Conservation (phyloP, 2,329 filamentous ascomycete genomes). For the Exophiala sideris region DNA sequence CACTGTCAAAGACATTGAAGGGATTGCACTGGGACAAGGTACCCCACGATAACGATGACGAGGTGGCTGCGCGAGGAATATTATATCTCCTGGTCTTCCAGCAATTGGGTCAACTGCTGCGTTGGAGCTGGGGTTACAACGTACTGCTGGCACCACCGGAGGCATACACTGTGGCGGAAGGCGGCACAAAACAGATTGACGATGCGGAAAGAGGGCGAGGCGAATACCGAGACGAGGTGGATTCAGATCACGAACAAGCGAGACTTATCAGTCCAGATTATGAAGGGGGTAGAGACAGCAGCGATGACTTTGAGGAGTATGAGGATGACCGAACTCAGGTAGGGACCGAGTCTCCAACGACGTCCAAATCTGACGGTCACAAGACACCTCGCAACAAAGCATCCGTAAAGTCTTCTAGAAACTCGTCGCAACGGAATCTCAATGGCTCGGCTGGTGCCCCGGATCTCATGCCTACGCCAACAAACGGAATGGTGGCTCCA, state of each 20-base stretch:
- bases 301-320: constrained; percentile 19
- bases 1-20: constrained; percentile 83
- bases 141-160: constrained; percentile 84
- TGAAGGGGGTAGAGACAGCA: constrained; percentile 15
- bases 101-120: constrained; percentile 88
- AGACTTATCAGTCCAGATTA: constrained; percentile 23
- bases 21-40: constrained; percentile 92
- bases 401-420: constrained; percentile 21
- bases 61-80: constrained; percentile 90
- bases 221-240: constrained; percentile 40
- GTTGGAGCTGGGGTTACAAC: constrained; percentile 98
- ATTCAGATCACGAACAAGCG: constrained; percentile 31
- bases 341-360: constrained; percentile 25
- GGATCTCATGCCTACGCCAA: constrained; percentile 41
- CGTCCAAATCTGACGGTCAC: constrained; percentile 25
- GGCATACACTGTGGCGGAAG: constrained; percentile 44
- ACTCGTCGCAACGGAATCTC: constrained; percentile 15
- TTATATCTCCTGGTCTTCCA: constrained; percentile 96
- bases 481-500: constrained; percentile 48
- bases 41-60: constrained; percentile 88
- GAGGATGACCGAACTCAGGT: constrained; percentile 26
- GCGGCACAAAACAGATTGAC: constrained; percentile 36
- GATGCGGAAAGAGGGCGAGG: constrained; percentile 39
- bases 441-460: constrained; percentile 10
- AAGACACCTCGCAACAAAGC: constrained; percentile 26